phyloP scores from a whole-genome alignment of 1,284 basidiomycete genomes.

The Sphaerobolus stellatus region DNA sequence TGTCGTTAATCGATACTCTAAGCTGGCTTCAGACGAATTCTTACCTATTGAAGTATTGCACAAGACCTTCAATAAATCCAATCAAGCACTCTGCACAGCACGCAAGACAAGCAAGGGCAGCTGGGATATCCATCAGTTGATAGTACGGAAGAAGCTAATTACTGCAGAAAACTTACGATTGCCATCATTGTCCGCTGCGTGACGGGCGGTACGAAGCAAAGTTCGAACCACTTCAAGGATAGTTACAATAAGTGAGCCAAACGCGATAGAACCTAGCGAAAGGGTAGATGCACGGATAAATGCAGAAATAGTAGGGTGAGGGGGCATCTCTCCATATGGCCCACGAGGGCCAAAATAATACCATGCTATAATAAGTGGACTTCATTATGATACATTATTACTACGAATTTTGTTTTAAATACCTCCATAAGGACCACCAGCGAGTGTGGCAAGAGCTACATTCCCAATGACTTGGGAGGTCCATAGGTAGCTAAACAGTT shows the following conservation, averaged over 20 bases:
- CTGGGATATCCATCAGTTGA: conserved; percentile 29
- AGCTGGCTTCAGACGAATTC: too few relatives aligned
- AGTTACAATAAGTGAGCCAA: conserved; percentile 88
- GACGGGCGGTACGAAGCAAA: conserved; percentile 61
- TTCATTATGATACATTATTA: not conserved
- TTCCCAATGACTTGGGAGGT: conserved; percentile 79
- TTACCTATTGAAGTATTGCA: conserved; percentile 82
- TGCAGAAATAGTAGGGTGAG: conserved; percentile 67
- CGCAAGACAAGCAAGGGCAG: conserved; percentile 71
- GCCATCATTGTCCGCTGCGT: conserved; percentile 71
- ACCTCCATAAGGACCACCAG: conserved; percentile 67
- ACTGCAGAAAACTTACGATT: conserved; percentile 52
- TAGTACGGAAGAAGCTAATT: not conserved
- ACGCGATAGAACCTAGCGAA: conserved; percentile 87
- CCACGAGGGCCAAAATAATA: conserved; percentile 73
- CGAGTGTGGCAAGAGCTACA: conserved; percentile 75
- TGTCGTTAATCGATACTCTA: conserved; percentile 3
- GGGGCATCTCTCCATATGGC: conserved; percentile 65
- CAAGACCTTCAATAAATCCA: conserved; percentile 65
- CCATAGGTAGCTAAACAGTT: conserved; percentile 83
- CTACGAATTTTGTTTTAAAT: conserved; percentile 19
- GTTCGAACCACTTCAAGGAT: conserved; percentile 76
- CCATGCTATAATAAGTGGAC: conserved; percentile 44
- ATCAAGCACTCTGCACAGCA: conserved; percentile 83
- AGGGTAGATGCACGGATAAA: conserved; percentile 82